A percentile compares a stretch with the other conserved stretches of the same genome.
phyloP scores from a whole-genome alignment of 768 basidiomycete species.

The Boletus vinaceobasis region DNA sequence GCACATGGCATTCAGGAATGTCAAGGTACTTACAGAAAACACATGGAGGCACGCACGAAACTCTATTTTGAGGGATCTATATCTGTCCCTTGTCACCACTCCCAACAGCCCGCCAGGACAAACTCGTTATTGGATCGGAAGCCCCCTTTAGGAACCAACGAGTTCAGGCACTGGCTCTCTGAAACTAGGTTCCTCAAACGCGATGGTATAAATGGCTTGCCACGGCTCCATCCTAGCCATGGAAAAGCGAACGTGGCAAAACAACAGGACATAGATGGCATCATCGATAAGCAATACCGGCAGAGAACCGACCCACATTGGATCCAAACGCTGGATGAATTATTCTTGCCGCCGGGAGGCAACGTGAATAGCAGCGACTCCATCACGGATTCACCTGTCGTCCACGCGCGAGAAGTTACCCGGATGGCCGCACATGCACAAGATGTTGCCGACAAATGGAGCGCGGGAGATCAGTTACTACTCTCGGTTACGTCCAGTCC shows the following conservation, averaged over 20 bases:
- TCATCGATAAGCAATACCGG: slow-evolving; percentile 2
- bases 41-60: slow-evolving; percentile 47
- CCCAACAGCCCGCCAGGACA: slow-evolving; percentile 12
- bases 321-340: slow-evolving; percentile 22
- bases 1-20: slow-evolving; percentile 46
- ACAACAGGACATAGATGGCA: slow-evolving; percentile 5
- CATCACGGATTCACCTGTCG: slow-evolving; percentile 28
- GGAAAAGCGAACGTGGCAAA: slow-evolving; percentile 15
- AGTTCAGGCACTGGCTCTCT: slow-evolving; percentile 33
- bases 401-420: slow-evolving; percentile 13
- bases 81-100: slow-evolving; percentile 14
- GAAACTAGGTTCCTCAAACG: slow-evolving; percentile 26
- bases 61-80: slow-evolving; percentile 46
- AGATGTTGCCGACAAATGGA: slow-evolving; percentile 6
- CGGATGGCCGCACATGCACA: slow-evolving; percentile 7
- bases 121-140: slow-evolving; percentile 11
- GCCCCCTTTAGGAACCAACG: slow-evolving; percentile 15
- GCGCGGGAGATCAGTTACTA: slow-evolving; percentile 12
- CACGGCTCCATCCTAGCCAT: slow-evolving; percentile 6
- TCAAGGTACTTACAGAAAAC: slow-evolving; percentile 48
- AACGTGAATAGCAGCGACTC: slow-evolving; percentile 1
- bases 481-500: slow-evolving; percentile 5
- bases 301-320: slow-evolving; percentile 7
- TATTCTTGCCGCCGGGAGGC: slow-evolving; percentile 20
- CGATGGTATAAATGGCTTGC: slow-evolving; percentile 12